Evolutionary conservation across 306 rosid genomes (phyloP), one percentile per base, ranked within the genome.

Genomic region (Lablab purpureus): DNA sequence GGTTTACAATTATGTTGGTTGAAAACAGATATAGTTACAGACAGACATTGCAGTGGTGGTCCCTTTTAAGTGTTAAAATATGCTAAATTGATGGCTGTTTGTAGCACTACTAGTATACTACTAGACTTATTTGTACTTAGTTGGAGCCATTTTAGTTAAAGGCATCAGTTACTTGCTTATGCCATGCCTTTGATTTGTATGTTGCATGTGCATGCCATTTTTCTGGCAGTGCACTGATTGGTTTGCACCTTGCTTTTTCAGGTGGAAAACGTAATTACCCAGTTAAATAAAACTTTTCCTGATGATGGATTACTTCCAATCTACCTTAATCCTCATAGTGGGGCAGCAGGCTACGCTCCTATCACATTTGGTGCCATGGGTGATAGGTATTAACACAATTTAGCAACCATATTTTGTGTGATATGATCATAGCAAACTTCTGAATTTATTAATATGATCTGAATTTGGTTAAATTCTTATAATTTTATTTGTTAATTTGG

Each of bases 351-450:
- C 30, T 85, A 86, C 85, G 88, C 97, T 55, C 85, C 94, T 51
- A 81, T 90, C 73, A 93, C 99, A 67, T 96, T 96, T 75, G 99
- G 98, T 40, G 99, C 99, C 76, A 96, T 96, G 98, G 99, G 99
- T 62, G 99, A 96, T 82, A 96, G 99, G 99, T 96, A 89, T 64
- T 70, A 49, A 47, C 73, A 27, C 62, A 74, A 75, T 81, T 46
- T 23, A 23, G 63, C 19, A 56, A 51, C 59, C 43, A 28, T 74
- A 45, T 77, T 80, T 80, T 63, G 37, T 64, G 5, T 19, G 59
- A 82, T 74, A 34, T 50, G 36, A 23, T 52, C 30, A 30, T 78
- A 71, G 51, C 7, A 15, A 78, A 63, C 49, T 69, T 63, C 49
- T 73, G 22, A 56, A 47, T 73, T 79, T 50, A 59, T 73, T 59